Evolutionary conservation across 2,329 filamentous ascomycete genomes (phyloP), one percentile per base, ranked within the genome.

Genomic region (Exophiala sideris): DNA sequence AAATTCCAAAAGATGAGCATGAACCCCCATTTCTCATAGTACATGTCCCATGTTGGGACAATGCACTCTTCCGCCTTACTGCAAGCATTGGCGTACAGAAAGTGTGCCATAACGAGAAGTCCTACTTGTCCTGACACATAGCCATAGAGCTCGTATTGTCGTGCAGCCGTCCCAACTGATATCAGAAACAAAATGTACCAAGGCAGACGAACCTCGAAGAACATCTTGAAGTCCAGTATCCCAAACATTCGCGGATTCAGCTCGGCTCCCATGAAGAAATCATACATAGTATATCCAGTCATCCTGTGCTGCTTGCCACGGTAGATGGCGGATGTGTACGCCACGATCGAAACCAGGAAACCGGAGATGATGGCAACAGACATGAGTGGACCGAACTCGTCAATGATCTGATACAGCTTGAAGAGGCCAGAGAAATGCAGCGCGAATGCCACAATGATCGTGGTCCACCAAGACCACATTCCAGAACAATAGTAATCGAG

Each of bases 1-100:
- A 96, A 78, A 73, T 96, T 96, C 91, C 91, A 96, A 82, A 96
- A 96, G 71, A 95, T 95, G 62, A 96, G 82, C 91, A 96, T 96
- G 78, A 96, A 96, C 48, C 91, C 91, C 83, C 89, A 91, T 76
- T 96, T 96, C 79, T 96, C 91, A 66, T 90, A 92, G 78, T 95
- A 95, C 87, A 96, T 95, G 67, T 96, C 91, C 84, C 91, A 96
- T 46, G 89, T 94, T 7, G 88, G 88, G 55, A 90, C 82, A 71
- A 96, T 96, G 68, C 90, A 82, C 73, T 96, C 89, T 73, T 96
- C 91, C 45, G 88, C 91, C 76, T 96, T 96, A 64, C 86, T 84
- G 76, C 91, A 96, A 49, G 91, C 90, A 70, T 95, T 94, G 68
- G 90, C 89, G 67, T 96, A 96, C 42, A 96, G 80, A 73, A 87